Evolutionary conservation across 768 basidiomycete species (phyloP).

Genomic region (Nidula microcarpa): DNA sequence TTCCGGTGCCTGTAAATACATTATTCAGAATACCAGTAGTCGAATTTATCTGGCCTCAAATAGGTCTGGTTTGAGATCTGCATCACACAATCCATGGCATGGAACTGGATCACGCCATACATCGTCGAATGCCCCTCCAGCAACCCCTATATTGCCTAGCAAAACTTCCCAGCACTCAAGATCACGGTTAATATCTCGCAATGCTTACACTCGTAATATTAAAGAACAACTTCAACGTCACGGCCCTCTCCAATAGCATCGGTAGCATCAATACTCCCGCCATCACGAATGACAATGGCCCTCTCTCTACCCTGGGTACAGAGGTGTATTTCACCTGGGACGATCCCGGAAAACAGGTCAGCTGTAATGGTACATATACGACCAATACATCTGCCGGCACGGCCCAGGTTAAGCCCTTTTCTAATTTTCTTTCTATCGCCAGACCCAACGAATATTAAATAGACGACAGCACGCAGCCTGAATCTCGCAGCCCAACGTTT

Average conservation of each 20-base stretch:
- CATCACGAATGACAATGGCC: too few relatives aligned
- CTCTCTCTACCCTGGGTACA: too few relatives aligned
- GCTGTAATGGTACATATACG: too few relatives aligned
- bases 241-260: too few relatives aligned
- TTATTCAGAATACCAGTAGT: not conserved
- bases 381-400: too few relatives aligned
- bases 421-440: not conserved
- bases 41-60: not conserved
- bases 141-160: constrained; percentile 48
- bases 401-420: too few relatives aligned
- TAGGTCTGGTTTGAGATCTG: constrained; percentile 47
- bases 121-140: too few relatives aligned
- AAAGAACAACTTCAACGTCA: constrained; percentile 17
- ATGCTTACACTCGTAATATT: not conserved
- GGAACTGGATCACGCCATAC: constrained; percentile 49
- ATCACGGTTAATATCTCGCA: constrained; percentile 25
- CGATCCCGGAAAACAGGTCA: too few relatives aligned
- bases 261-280: too few relatives aligned
- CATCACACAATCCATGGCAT: constrained; percentile 60
- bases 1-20: constrained; percentile 14
- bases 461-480: constrained; percentile 46
- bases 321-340: too few relatives aligned
- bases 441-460: not conserved
- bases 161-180: constrained; percentile 54
- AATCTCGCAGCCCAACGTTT: constrained; percentile 60